Percentiles rank a stretch among this genome's conserved stretches.
phyloP scores from a whole-genome alignment of 2,329 filamentous ascomycete genomes.

The Sporothrix globosa region DNA sequence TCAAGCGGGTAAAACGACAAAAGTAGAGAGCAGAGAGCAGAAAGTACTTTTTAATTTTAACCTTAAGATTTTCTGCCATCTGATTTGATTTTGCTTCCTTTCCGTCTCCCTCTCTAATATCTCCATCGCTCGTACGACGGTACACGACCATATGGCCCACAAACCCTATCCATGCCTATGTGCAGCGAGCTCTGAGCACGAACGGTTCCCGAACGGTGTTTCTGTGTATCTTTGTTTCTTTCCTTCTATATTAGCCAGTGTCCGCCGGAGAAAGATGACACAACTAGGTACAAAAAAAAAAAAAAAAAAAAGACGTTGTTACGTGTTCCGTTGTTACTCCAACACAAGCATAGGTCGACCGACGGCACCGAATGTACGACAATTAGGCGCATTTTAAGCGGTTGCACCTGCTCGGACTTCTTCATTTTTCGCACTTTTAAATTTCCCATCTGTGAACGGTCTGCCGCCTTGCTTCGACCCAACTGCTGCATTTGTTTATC shows the following conservation, averaged over 20 bases:
- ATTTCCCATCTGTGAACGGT: background rate
- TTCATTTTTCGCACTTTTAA: background rate
- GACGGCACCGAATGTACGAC: slow-evolving; percentile 10
- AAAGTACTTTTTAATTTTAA: too few species aligned
- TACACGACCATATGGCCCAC: slow-evolving; percentile 7
- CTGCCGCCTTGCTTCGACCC: background rate
- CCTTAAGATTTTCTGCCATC: background rate
- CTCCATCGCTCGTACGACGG: slow-evolving; percentile 22
- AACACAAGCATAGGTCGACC: slow-evolving; percentile 20
- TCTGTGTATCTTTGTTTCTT: background rate
- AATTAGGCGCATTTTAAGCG: background rate
- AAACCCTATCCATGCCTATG: slow-evolving; percentile 2
- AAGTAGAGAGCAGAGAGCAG: too few species aligned
- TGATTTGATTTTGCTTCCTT: background rate
- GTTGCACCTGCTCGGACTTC: background rate
- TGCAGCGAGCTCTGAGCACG: background rate
- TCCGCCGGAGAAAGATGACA: background rate
- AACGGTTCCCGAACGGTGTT: background rate
- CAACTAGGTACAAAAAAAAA: background rate
- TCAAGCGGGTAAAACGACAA: too few species aligned
- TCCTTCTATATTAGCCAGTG: background rate
- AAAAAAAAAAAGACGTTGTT: background rate
- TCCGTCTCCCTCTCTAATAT: background rate
- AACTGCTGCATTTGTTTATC: slow-evolving; percentile 16
- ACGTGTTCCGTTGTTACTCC: background rate